Base-by-base conservation (phyloP, 768 basidiomycete genomes). In the Amanita inopinata region DNA sequence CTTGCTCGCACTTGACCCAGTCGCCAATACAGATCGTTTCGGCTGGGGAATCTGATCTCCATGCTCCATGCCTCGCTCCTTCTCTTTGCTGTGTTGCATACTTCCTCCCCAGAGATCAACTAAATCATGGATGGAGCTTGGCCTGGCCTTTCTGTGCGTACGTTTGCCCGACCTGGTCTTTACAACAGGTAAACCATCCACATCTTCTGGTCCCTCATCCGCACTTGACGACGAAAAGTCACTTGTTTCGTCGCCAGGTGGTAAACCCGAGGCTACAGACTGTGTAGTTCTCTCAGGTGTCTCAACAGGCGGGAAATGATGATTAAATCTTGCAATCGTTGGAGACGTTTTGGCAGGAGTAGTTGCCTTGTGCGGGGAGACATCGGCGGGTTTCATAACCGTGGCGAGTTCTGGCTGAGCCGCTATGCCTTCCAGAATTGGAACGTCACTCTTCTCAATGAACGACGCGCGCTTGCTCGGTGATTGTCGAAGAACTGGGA, bases 51-150 rank as follows among this genome's bases (percentile, higher is more conserved):
- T 24, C 28, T n/a, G 17, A 25, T 23, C 24, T 27, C 35, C 40
- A 56, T 33, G 50, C 55, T 20, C 43, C 31, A 11, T 41, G 31
- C 18, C 43, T 20, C 15, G 54, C 48, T 30, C 54, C 52, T 23
- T 60, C 62, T 48, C 66, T 71, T 49, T 75, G 71, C 51, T 69
- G 73, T 4, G 63, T 36, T 51, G 45, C 49, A 46, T 47, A 10
- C 70, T 67, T 5, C 82, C 83, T 31, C 83, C 83, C 69, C 81
- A 88, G 20, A 89, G 57, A 56, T 83, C 82, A 20, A 89, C 83
- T 43, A 89, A 56, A 53, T 90, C 82, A 53, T 91, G 85, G 17
- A 89, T 85, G 9, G 88, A 89, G 52, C 77, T 81, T 64, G 89
- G 84, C 49, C 86, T 64, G 30, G 73, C 66, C 51, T 76, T 77